Conservation (phyloP, 106 monocot species). For the Narthecium ossifragum region DNA sequence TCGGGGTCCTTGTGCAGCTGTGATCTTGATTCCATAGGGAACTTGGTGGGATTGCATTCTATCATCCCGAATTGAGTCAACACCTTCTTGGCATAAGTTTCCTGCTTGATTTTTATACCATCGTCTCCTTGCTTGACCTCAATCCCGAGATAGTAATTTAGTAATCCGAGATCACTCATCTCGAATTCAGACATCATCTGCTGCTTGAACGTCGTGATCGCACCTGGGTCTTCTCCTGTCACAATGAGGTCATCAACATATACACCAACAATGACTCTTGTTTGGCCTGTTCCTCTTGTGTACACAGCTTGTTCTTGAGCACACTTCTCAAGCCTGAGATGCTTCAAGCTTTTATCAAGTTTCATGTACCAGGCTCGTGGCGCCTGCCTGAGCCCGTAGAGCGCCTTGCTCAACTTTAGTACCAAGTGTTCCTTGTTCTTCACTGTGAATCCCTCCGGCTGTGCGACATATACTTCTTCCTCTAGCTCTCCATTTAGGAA, state of each 20-base stretch:
- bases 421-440: not conserved
- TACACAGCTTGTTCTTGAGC: conserved; percentile 1
- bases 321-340: not conserved
- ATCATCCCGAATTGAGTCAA: conserved; percentile 1
- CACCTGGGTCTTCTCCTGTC: not conserved
- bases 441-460: not conserved
- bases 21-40: conserved; percentile 5
- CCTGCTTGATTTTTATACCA: not conserved
- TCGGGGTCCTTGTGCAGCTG: conserved; percentile 4
- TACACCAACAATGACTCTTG: conserved; percentile 5
- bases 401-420: not conserved
- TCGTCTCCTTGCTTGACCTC: not conserved
- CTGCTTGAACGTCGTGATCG: not conserved
- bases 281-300: not conserved
- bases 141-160: not conserved
- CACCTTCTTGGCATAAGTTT: conserved; percentile 12
- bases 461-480: not conserved
- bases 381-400: conserved; percentile 3
- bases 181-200: conserved; percentile 7
- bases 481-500: not conserved
- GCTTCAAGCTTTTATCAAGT: not conserved
- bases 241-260: conserved; percentile 10
- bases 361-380: conserved; percentile 7
- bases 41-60: conserved; percentile 11
- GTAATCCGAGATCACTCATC: conserved; percentile 7